These are phyloP conservation scores for Colletotrichum limetticola DNA, from an alignment of 2,329 filamentous ascomycete species.

Conservation along the genomic window DNA sequence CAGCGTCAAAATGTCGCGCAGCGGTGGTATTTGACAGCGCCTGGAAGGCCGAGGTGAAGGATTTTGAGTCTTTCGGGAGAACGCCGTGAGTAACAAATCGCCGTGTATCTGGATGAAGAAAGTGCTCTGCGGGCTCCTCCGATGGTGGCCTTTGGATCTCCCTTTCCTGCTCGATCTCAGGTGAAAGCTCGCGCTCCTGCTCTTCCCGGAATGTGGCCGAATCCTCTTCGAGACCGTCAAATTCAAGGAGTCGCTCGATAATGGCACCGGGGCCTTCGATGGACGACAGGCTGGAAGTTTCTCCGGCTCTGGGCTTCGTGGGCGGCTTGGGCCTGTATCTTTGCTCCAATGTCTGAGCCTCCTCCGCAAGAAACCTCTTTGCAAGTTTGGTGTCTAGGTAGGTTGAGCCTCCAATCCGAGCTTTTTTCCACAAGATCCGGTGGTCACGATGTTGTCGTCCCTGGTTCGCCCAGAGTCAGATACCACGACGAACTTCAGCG, in stretches of 20 bases:
- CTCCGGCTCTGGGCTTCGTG: no score
- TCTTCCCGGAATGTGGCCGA: conserved; percentile 66
- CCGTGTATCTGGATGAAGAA: conserved; percentile 54
- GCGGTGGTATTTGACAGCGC: conserved; percentile 54
- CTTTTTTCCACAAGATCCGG: conserved; percentile 45
- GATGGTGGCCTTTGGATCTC: conserved; percentile 60
- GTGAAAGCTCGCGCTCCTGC: no score
- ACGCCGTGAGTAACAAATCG: conserved; percentile 52
- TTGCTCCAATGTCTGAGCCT: conserved; percentile 61
- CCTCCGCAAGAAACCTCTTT: conserved; percentile 62
- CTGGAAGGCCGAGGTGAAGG: conserved; percentile 58
- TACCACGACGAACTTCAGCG: conserved; percentile 56
- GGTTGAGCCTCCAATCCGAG: neutral
- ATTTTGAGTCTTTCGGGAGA: conserved; percentile 37
- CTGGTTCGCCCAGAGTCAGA: conserved; percentile 71
- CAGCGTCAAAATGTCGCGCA: conserved; percentile 42
- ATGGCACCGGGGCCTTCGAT: neutral
- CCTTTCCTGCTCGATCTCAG: conserved; percentile 69
- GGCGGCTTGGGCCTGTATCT: conserved; percentile 55
- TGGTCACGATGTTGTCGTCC: conserved; percentile 62
- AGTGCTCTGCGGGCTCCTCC: conserved; percentile 52
- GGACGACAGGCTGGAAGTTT: neutral
- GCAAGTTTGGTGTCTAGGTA: conserved; percentile 45
- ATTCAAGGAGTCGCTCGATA: conserved; percentile 47
- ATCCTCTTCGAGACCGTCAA: conserved; percentile 44